Evolutionary conservation across 108 stramenopile species (phyloP).

Genomic region (Fistulifera solaris): DNA sequence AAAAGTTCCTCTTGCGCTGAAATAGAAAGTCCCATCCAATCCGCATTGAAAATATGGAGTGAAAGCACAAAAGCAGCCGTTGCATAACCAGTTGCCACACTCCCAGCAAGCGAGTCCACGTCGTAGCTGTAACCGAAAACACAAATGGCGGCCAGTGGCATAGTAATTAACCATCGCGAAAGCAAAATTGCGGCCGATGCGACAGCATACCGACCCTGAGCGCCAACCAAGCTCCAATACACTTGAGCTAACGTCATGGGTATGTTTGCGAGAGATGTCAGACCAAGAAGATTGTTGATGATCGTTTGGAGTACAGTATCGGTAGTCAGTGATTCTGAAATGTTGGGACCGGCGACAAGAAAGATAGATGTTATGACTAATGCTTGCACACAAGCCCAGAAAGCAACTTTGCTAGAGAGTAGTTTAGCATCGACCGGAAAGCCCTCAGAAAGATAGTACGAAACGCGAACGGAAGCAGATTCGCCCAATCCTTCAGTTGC

Average conservation of each 20-base stretch:
- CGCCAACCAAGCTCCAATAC: constrained; percentile 55
- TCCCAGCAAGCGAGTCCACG: constrained; percentile 27
- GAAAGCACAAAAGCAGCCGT: constrained; percentile 26
- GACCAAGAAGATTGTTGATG: constrained; percentile 41
- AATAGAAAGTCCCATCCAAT: constrained; percentile 38
- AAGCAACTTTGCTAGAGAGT: constrained; percentile 43
- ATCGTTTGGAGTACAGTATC: constrained; percentile 56
- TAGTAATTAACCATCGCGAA: constrained; percentile 39
- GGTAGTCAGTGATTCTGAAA: constrained; percentile 36
- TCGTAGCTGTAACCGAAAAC: constrained; percentile 31
- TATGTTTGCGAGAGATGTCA: constrained; percentile 57
- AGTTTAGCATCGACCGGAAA: constrained; percentile 37
- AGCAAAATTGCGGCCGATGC: constrained; percentile 37
- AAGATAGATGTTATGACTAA: constrained; percentile 41
- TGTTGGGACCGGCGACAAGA: constrained; percentile 23
- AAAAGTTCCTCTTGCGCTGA: constrained; percentile 17
- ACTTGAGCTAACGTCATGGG: constrained; percentile 49
- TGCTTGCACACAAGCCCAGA: constrained; percentile 30
- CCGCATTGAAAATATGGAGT: constrained; percentile 26
- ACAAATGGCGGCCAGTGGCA: constrained; percentile 44
- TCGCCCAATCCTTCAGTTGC: constrained; percentile 67
- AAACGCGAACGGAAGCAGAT: constrained; percentile 57
- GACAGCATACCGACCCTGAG: constrained; percentile 47
- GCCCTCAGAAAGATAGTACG: constrained; percentile 45
- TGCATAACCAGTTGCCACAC: constrained; percentile 44